A percentile compares a stretch with the other conserved stretches of the same genome.
Conservation (phyloP, 805 yeast species). For the Dipodascopsis uninucleata region DNA sequence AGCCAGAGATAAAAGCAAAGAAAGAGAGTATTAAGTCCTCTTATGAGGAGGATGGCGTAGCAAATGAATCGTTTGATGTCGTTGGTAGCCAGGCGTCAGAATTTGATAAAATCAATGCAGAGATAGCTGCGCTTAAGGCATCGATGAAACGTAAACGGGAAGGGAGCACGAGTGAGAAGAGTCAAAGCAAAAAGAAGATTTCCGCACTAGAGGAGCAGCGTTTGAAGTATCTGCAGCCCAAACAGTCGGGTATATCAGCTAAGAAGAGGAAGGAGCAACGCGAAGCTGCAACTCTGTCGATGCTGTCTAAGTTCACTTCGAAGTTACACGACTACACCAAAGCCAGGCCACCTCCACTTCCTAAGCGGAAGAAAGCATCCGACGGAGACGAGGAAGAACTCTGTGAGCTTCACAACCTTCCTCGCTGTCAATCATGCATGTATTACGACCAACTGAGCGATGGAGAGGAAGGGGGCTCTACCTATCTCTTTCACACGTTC, state of each 20-base stretch:
- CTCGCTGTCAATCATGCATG: constrained; percentile 29
- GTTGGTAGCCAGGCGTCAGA: constrained; percentile 12
- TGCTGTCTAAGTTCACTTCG: constrained; percentile 33
- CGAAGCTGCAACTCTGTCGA: constrained; percentile 34
- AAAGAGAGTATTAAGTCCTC: too few species aligned
- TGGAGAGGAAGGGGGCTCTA: constrained; percentile 22
- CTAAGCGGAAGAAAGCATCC: not conserved
- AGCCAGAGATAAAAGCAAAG: not conserved
- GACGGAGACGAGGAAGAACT: constrained; percentile 10
- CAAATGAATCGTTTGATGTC: constrained; percentile 5
- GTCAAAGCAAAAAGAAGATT: constrained; percentile 9
- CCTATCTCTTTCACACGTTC: too few species aligned
- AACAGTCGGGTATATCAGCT: constrained; percentile 1
- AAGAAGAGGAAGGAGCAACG: constrained; percentile 24
- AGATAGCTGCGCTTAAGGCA: constrained; percentile 23
- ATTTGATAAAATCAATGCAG: constrained; percentile 22
- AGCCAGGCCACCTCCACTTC: constrained; percentile 2
- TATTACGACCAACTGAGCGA: constrained; percentile 27
- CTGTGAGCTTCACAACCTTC: constrained; percentile 27
- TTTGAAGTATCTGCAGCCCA: constrained; percentile 12
- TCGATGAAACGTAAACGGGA: constrained; percentile 12
- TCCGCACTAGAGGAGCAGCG: constrained; percentile 36
- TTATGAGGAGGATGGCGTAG: constrained; percentile 4
- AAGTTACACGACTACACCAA: constrained; percentile 27
- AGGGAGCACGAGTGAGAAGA: constrained; percentile 1